Evolutionary conservation across 495 filamentous ascomycete genomes (phyloP).

Genomic region (Aspergillus kassunensis): DNA sequence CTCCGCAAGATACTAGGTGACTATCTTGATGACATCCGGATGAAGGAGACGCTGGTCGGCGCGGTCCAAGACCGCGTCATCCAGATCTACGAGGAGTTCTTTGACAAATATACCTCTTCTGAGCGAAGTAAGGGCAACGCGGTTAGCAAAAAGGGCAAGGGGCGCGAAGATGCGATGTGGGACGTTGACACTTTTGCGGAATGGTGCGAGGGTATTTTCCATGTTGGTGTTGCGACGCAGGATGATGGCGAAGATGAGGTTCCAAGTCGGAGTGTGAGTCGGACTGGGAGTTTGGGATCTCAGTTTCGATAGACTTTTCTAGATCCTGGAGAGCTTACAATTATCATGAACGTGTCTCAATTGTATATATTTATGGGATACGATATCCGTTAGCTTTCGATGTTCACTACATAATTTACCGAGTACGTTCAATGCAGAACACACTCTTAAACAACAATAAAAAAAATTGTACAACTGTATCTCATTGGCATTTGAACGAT

Average conservation of each 20-base stretch:
- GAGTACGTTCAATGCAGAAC: too few relatives aligned
- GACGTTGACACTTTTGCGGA: conserved; percentile 59
- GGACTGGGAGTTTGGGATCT: conserved; percentile 12
- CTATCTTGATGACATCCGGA: conserved; percentile 57
- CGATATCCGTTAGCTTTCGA: background rate
- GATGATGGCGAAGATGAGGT: conserved; percentile 17
- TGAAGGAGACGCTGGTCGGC: conserved; percentile 58
- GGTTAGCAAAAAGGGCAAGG: conserved; percentile 57
- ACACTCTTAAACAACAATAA: too few relatives aligned
- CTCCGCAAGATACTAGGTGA: conserved; percentile 50
- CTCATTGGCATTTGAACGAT: too few relatives aligned
- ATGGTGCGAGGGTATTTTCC: conserved; percentile 56
- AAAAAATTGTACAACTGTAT: too few relatives aligned
- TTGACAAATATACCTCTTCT: conserved; percentile 46
- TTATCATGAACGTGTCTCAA: background rate
- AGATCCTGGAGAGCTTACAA: background rate
- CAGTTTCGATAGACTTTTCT: conserved; percentile 3
- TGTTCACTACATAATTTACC: too few relatives aligned
- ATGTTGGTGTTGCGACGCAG: conserved; percentile 37
- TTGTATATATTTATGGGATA: conserved; percentile 3
- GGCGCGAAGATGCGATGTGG: conserved; percentile 59
- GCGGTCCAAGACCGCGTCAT: conserved; percentile 59
- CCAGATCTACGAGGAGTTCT: conserved; percentile 58
- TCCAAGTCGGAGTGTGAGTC: conserved; percentile 16
- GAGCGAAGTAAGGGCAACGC: conserved; percentile 41